These are phyloP conservation scores for Candida methanosorbosa DNA, from an alignment of 805 yeast species.

Conservation along the genomic window DNA sequence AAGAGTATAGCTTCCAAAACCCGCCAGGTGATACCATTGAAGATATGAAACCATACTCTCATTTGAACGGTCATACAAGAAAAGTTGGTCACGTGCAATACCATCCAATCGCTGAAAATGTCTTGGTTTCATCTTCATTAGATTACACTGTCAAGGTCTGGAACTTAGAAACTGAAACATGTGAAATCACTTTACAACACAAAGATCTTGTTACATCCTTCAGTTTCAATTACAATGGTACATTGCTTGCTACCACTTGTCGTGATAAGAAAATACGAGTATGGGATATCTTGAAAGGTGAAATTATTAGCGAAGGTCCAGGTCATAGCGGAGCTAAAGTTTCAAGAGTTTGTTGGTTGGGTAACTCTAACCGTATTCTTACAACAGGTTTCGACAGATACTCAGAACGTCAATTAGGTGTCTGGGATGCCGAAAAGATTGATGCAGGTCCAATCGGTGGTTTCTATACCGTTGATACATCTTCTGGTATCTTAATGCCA, in stretches of 20 bases:
- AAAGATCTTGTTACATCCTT: conserved; percentile 90
- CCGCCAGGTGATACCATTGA: conserved; percentile 45
- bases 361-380: conserved; percentile 72
- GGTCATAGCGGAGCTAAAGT: conserved; percentile 94
- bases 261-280: conserved; percentile 86
- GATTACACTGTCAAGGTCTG: conserved; percentile 90
- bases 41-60: conserved; percentile 65
- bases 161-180: conserved; percentile 74
- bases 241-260: conserved; percentile 76
- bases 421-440: conserved; percentile 79
- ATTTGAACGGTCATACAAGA: conserved; percentile 78
- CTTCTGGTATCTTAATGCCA: conserved; percentile 92
- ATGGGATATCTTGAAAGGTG: conserved; percentile 81
- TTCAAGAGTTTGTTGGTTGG: conserved; percentile 84
- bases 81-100: conserved; percentile 89
- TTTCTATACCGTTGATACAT: conserved; percentile 75
- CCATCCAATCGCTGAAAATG: conserved; percentile 83
- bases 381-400: conserved; percentile 93
- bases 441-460: conserved; percentile 85
- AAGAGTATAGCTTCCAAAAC: conserved; percentile 63
- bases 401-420: conserved; percentile 90
- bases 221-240: conserved; percentile 85
- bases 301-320: conserved; percentile 70
- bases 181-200: conserved; percentile 67
- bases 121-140: conserved; percentile 82